phyloP scores from a whole-genome alignment of 495 filamentous ascomycete species.

The Podospora bellae-mahoneyi region DNA sequence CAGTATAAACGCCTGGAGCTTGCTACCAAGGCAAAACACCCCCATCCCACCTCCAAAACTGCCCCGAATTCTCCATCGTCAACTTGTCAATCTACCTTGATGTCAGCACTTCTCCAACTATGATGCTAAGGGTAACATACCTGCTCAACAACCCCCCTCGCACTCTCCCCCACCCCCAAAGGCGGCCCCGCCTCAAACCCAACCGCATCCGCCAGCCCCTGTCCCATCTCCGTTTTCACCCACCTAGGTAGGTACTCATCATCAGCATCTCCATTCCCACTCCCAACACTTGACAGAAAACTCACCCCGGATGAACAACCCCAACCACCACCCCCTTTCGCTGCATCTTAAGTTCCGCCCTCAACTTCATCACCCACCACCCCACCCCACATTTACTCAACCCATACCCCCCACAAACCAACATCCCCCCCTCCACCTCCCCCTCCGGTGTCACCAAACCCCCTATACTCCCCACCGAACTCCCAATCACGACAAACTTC shows the following conservation, averaged over 20 bases:
- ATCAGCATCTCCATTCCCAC: slow-evolving; percentile 7
- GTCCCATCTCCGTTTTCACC: slow-evolving; percentile 41
- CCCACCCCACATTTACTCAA: slow-evolving; percentile 34
- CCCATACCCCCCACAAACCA: slow-evolving; percentile 26
- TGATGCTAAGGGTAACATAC: slow-evolving; percentile 20
- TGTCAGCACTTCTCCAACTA: not conserved
- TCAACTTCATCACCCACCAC: slow-evolving; percentile 27
- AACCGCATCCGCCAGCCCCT: slow-evolving; percentile 36
- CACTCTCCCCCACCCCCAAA: slow-evolving; percentile 31
- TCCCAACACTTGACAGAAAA: slow-evolving; percentile 1
- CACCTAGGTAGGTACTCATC: slow-evolving; percentile 26
- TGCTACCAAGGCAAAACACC: slow-evolving; percentile 24
- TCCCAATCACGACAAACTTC: slow-evolving; percentile 37
- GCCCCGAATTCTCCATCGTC: slow-evolving; percentile 27
- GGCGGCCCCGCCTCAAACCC: slow-evolving; percentile 32
- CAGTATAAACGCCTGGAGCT: too few species aligned
- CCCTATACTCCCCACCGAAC: slow-evolving; percentile 37
- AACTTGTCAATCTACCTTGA: slow-evolving; percentile 24
- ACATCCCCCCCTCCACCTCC: slow-evolving; percentile 14
- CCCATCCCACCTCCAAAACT: slow-evolving; percentile 26
- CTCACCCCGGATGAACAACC: slow-evolving; percentile 34
- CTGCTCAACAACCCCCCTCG: slow-evolving; percentile 29
- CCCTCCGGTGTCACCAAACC: slow-evolving; percentile 14
- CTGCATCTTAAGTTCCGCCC: slow-evolving; percentile 26
- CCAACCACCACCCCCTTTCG: slow-evolving; percentile 25